Conservation (phyloP, 257 asterid genomes). For the Penstemon davidsonii region DNA sequence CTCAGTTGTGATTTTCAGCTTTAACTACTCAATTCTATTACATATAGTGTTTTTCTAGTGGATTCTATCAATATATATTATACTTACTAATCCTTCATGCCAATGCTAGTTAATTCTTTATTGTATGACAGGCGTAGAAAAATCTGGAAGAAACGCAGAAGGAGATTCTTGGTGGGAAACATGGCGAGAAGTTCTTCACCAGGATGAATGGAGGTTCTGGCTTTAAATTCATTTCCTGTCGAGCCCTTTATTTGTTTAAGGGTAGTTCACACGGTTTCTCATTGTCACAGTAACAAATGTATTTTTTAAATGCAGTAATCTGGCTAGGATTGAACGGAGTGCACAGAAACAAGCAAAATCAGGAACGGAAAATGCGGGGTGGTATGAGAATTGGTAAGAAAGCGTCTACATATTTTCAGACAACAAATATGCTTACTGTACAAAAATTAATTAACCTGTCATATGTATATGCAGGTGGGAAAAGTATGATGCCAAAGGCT, state of each 20-base stretch:
- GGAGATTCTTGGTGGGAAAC: conserved; percentile 99
- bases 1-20: conserved; percentile 18
- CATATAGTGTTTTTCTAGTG: background rate
- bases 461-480: conserved; percentile 77
- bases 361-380: conserved; percentile 90
- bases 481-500: conserved; percentile 96
- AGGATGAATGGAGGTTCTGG: conserved; percentile 97
- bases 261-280: background rate
- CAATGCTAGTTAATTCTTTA: background rate
- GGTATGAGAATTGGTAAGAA: conserved; percentile 97
- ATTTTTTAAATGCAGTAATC: conserved; percentile 65
- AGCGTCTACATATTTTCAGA: background rate
- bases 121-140: conserved; percentile 74
- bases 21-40: conserved; percentile 7
- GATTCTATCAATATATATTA: background rate
- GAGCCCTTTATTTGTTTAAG: background rate
- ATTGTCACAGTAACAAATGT: background rate
- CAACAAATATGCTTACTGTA: background rate
- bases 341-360: conserved; percentile 99
- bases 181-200: conserved; percentile 97
- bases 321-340: conserved; percentile 97
- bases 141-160: conserved; percentile 90
- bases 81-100: background rate
- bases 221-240: conserved; percentile 3
- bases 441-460: conserved; percentile 4